A percentile compares a stretch with the other conserved stretches of the same genome.
Evolutionary conservation across 1,284 basidiomycete genomes (phyloP).

Genomic region (Cryptococcus jaspeensis): DNA sequence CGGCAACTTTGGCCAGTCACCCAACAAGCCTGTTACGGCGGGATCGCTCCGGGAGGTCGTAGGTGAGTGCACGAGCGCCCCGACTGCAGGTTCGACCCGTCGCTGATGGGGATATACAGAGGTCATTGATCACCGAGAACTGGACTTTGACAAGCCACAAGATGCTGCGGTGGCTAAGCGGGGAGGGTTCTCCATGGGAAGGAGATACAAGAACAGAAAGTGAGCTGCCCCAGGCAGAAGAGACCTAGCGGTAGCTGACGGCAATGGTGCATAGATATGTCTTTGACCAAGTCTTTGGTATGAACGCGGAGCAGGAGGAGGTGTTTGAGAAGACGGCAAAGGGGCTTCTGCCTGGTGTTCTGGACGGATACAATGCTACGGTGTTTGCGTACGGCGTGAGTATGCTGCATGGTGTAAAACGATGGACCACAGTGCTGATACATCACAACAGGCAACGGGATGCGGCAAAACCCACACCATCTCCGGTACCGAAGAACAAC

Average conservation of each 20-base stretch:
- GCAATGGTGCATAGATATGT: slow-evolving; percentile 64
- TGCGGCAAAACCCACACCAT: slow-evolving; percentile 98
- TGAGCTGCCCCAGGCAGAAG: slow-evolving; percentile 17
- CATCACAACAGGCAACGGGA: slow-evolving; percentile 75
- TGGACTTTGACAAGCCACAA: slow-evolving; percentile 87
- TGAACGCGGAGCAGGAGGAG: slow-evolving; percentile 73
- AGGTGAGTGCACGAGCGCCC: slow-evolving; percentile 32
- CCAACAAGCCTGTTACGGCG: slow-evolving; percentile 26
- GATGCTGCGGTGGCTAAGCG: slow-evolving; percentile 66
- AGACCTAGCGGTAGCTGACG: slow-evolving; percentile 1
- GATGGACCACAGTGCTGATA: slow-evolving; percentile 9
- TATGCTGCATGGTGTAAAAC: slow-evolving; percentile 16
- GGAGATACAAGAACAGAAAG: slow-evolving; percentile 78
- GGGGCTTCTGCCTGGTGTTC: slow-evolving; percentile 73
- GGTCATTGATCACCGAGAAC: slow-evolving; percentile 55
- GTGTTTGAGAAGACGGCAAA: slow-evolving; percentile 82
- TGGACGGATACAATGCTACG: slow-evolving; percentile 95
- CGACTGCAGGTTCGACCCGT: neutral
- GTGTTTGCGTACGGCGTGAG: slow-evolving; percentile 95
- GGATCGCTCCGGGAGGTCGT: slow-evolving; percentile 49
- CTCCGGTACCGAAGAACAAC: slow-evolving; percentile 79
- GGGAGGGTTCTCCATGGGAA: slow-evolving; percentile 67
- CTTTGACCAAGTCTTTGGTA: slow-evolving; percentile 87
- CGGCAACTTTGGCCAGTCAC: slow-evolving; percentile 63
- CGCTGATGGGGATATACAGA: slow-evolving; percentile 32